phyloP scores from a whole-genome alignment of 1,139 yeast species.

The Geotrichum klebahnii region DNA sequence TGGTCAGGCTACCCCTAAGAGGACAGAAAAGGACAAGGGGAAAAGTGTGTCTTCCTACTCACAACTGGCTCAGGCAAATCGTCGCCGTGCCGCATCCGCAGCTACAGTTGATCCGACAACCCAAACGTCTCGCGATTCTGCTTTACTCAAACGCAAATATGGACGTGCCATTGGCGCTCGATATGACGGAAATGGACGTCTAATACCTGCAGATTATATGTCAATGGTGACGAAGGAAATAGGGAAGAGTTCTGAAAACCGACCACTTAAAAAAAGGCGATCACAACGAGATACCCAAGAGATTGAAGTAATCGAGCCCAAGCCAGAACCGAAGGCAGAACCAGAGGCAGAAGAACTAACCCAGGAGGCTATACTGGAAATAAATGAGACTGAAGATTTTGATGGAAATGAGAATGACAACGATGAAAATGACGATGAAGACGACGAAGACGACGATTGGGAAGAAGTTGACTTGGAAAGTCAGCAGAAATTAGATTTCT shows the following conservation, averaged over 20 bases:
- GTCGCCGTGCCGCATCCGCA: conserved; percentile 2
- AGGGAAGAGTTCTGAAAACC: neutral
- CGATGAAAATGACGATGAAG: neutral
- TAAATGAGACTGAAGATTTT: too few relatives aligned
- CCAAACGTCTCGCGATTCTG: neutral
- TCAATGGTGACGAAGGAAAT: conserved; percentile 1
- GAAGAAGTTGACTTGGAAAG: conserved; percentile 11
- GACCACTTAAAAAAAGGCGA: neutral
- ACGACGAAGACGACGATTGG: conserved; percentile 5
- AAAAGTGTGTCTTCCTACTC: neutral
- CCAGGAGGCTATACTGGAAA: too few relatives aligned
- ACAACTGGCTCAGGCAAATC: conserved; percentile 4
- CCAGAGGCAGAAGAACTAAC: neutral
- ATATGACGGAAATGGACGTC: conserved; percentile 20
- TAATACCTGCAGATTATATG: conserved; percentile 17
- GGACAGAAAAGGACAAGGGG: neutral
- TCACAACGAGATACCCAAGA: conserved; percentile 5
- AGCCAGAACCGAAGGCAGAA: too few relatives aligned
- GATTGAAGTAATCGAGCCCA: neutral
- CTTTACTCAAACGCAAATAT: conserved; percentile 16
- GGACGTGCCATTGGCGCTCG: conserved; percentile 20
- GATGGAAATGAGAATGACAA: neutral
- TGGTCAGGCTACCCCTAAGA: conserved; percentile 3
- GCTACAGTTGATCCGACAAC: neutral
- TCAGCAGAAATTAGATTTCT: conserved; percentile 2